Evolutionary conservation across 83 land plant species (phyloP).

Genomic region (Diphasiastrum complanatum): DNA sequence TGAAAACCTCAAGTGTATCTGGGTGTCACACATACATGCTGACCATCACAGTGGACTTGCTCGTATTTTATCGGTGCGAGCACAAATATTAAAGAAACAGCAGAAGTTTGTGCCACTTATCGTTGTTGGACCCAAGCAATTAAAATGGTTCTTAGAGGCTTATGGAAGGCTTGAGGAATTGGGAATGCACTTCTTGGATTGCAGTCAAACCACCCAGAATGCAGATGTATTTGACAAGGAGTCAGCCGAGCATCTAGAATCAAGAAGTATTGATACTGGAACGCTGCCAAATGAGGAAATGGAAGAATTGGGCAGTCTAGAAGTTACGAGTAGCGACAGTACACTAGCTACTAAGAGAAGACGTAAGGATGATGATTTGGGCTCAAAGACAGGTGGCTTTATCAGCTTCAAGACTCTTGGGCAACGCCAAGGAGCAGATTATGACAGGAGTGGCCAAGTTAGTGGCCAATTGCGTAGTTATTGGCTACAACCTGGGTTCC

Average conservation of each 20-base stretch:
- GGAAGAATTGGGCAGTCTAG: too few species aligned
- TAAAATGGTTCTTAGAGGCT: constrained; percentile 72
- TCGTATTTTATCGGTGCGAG: constrained; percentile 62
- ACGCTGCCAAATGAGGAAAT: too few species aligned
- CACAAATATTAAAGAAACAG: constrained; percentile 36
- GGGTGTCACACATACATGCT: constrained; percentile 99
- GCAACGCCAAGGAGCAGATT: background rate
- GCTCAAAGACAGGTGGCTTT: background rate
- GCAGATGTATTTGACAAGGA: constrained; percentile 20
- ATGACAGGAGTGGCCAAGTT: background rate
- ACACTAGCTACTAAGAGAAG: too few species aligned
- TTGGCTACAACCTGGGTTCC: constrained; percentile 46
- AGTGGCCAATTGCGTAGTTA: constrained; percentile 49
- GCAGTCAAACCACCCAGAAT: constrained; percentile 52
- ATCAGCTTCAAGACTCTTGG: background rate
- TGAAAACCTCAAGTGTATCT: constrained; percentile 52
- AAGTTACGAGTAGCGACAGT: too few species aligned
- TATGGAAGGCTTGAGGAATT: constrained; percentile 82
- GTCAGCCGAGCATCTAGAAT: too few species aligned
- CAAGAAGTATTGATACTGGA: too few species aligned
- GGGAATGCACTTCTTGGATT: constrained; percentile 76
- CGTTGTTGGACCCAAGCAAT: constrained; percentile 82
- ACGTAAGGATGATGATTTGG: too few species aligned
- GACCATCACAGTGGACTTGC: constrained; percentile 93
- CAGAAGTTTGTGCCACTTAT: constrained; percentile 56